These are phyloP conservation scores for Suhomyces canberraensis DNA, from an alignment of 805 yeast genomes.

Conservation along the genomic window DNA sequence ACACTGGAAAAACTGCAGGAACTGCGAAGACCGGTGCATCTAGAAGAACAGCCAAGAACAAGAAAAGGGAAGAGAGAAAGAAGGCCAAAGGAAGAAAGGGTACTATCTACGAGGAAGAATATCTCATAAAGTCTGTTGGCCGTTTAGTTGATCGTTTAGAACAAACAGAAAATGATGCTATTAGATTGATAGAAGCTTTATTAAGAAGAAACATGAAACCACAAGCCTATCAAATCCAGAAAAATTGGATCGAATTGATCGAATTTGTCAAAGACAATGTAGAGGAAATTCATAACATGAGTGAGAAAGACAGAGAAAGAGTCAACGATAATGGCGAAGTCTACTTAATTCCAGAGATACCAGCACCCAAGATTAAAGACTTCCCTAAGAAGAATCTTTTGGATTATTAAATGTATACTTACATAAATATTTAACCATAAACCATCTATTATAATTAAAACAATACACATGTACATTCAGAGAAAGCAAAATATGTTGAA, in stretches of 20 bases:
- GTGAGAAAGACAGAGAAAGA: conserved; percentile 85
- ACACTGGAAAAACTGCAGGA: conserved; percentile 93
- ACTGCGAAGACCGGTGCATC: conserved; percentile 97
- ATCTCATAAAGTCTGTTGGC: conserved; percentile 81
- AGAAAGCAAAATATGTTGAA: too few species aligned
- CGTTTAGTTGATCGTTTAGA: conserved; percentile 80
- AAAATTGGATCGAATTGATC: conserved; percentile 56
- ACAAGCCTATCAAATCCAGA: conserved; percentile 81
- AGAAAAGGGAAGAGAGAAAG: conserved; percentile 93
- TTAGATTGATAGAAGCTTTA: conserved; percentile 69
- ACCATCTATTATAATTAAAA: background rate
- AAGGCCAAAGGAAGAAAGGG: conserved; percentile 97
- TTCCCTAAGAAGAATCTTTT: conserved; percentile 58
- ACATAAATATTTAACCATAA: too few species aligned
- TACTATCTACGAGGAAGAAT: conserved; percentile 95
- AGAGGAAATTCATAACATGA: conserved; percentile 73
- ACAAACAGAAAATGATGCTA: conserved; percentile 71
- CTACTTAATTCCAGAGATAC: conserved; percentile 72
- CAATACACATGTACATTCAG: too few species aligned
- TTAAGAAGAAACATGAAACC: conserved; percentile 67
- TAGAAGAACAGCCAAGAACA: conserved; percentile 85
- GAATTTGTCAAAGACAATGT: conserved; percentile 56
- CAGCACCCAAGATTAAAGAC: conserved; percentile 61
- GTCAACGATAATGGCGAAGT: conserved; percentile 84
- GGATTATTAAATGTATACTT: conserved; percentile 45